Percentiles rank a stretch among this genome's conserved stretches.
Conservation (phyloP, 164 flowering plant genomes). For the Kingdonia uniflora region DNA sequence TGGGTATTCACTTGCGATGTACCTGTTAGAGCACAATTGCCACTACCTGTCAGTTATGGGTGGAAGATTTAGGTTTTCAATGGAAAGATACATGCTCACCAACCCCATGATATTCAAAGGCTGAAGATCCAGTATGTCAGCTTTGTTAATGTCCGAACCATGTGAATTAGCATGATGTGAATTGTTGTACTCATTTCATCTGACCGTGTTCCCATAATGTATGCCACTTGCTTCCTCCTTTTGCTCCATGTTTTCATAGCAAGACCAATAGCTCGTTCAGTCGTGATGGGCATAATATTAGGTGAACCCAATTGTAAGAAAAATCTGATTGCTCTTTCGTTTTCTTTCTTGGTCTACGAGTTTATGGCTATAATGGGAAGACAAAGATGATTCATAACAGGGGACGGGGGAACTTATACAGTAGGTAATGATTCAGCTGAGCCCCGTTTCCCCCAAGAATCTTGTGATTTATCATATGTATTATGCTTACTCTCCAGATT, state of each 20-base stretch:
- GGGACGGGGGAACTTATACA: neutral
- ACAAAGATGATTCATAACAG: constrained; percentile 23
- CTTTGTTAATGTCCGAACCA: constrained; percentile 18
- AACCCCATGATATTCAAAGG: constrained; percentile 21
- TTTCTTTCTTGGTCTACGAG: constrained; percentile 17
- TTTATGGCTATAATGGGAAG: constrained; percentile 17
- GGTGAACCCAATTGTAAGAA: constrained; percentile 25
- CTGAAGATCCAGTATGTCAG: constrained; percentile 11
- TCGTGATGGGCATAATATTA: constrained; percentile 17
- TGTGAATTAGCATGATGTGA: constrained; percentile 27
- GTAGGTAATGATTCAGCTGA: constrained; percentile 24
- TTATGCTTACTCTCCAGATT: constrained; percentile 36
- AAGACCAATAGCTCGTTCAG: constrained; percentile 10
- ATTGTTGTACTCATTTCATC: constrained; percentile 16
- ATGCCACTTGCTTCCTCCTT: constrained; percentile 44
- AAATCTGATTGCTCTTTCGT: constrained; percentile 22
- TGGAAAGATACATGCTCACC: constrained; percentile 43
- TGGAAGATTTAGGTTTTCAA: constrained; percentile 74
- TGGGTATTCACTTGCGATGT: constrained; percentile 20
- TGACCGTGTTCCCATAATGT: constrained; percentile 27
- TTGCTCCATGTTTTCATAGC: constrained; percentile 29
- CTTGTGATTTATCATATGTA: constrained; percentile 49
- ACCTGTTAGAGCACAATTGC: constrained; percentile 22
- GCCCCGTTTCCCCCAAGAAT: constrained; percentile 60
- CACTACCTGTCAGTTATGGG: constrained; percentile 23